Evolutionary conservation across 768 basidiomycete species (phyloP).

Genomic region (Hericium rajendrae): DNA sequence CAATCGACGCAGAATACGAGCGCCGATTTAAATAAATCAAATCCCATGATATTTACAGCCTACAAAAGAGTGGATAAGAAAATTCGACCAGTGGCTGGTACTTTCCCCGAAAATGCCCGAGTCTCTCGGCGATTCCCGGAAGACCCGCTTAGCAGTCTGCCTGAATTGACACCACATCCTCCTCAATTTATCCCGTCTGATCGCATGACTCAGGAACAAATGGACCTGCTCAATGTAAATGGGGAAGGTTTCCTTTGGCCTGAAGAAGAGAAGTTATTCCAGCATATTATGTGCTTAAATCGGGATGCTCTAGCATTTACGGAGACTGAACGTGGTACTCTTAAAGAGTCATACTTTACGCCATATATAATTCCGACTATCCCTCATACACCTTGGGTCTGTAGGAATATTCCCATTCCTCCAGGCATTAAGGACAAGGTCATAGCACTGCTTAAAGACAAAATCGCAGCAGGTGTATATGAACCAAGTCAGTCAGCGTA

Average conservation of each 20-base stretch:
- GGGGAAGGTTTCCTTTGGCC: not conserved
- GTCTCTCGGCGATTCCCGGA: not conserved
- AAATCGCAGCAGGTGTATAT: constrained; percentile 15
- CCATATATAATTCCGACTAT: not conserved
- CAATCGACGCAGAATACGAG: too few species aligned
- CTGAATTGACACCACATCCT: not conserved
- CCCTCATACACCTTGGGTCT: not conserved
- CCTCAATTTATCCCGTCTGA: not conserved
- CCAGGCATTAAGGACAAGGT: not conserved
- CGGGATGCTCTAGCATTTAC: not conserved
- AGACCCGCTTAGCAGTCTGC: not conserved
- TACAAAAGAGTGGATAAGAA: not conserved
- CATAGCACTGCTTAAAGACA: not conserved
- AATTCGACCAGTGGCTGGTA: not conserved
- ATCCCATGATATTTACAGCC: not conserved
- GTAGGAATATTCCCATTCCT: constrained; percentile 1
- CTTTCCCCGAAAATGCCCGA: not conserved
- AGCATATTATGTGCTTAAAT: not conserved
- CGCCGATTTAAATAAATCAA: not conserved
- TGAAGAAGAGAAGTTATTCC: not conserved
- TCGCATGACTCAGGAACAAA: not conserved
- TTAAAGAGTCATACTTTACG: not conserved
- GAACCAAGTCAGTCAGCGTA: constrained; percentile 22
- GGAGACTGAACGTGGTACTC: not conserved
- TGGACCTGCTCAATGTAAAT: not conserved